Base-by-base conservation (phyloP, 2,329 filamentous ascomycete species). In the Hypomyces perniciosus region DNA sequence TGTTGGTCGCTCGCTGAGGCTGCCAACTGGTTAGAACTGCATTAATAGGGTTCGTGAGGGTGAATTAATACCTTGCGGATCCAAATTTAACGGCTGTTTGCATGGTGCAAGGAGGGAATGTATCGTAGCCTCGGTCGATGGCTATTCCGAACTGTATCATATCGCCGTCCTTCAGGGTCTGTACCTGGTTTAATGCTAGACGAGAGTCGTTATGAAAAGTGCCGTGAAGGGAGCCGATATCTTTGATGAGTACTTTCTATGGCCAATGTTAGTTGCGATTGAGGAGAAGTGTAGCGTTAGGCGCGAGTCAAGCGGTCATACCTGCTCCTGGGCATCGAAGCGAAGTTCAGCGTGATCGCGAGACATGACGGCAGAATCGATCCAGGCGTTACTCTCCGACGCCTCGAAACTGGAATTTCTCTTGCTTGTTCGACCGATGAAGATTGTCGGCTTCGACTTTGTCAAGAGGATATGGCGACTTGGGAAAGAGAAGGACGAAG, bases 341-440 rank as follows among this genome's bases (percentile, higher is more conserved):
- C 61, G 57, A 4, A 85, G 61, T 40, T 77, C 67, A 12, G 85
- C 86, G 66, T 90, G 86, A 8, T 79, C 64, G 41, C 86, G 75
- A 27, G 85, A 88, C 73, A 90, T 85, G 34, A 89, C 85, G 0
- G 85, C 80, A 51, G 80, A 85, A 56, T 88, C 79, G 52, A 88
- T 85, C 75, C 76, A 88, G 12, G 75, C 80, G 64, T 89, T 90
- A 57, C 77, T 65, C 5, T 58, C 55, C 35, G 54, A 67, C 62
- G 58, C 72, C 63, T 57, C 57, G 7, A 68, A 60, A 3, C 43
- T 48, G 45, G 56, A 20, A 57, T 68, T 63, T 51, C 70, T 60
- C 59, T 70, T 74, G 56, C 73, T 76, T 34, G 72, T 71, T 28
- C 75, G 66, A 35, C 76, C 76, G 52, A 78, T 69, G 9, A 61